phyloP scores from a whole-genome alignment of 805 yeast genomes.

The Saitoella complicata region DNA sequence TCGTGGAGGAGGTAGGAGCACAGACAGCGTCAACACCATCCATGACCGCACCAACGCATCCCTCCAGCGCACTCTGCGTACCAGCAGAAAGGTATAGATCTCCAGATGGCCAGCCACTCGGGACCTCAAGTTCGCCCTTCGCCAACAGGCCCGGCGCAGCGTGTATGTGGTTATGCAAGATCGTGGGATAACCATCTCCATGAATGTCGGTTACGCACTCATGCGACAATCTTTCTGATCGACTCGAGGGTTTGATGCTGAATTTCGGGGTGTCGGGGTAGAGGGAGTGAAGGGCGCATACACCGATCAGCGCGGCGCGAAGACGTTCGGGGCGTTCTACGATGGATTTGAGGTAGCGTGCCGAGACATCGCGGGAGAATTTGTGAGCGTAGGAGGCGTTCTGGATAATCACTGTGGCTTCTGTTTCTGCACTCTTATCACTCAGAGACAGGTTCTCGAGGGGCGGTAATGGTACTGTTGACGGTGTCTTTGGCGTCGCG shows the following conservation, averaged over 20 bases:
- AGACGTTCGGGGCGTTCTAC: conserved; percentile 75
- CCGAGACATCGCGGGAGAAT: conserved; percentile 52
- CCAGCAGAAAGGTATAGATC: conserved; percentile 58
- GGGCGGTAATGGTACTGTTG: no score
- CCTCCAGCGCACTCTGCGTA: conserved; percentile 56
- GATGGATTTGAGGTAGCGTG: conserved; percentile 45
- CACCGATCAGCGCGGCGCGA: conserved; percentile 61
- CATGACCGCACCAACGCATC: conserved; percentile 64
- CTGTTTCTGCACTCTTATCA: no score
- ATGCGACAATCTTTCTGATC: not conserved
- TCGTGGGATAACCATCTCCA: not conserved
- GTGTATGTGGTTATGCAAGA: conserved; percentile 28
- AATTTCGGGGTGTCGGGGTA: conserved; percentile 32
- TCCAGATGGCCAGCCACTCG: conserved; percentile 67
- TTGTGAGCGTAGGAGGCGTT: conserved; percentile 43
- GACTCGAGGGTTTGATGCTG: conserved; percentile 3
- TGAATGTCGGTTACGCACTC: not conserved
- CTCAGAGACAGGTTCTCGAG: no score
- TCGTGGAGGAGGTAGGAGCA: conserved; percentile 16
- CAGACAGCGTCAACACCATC: conserved; percentile 45
- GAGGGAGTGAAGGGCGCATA: conserved; percentile 57
- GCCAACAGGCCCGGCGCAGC: conserved; percentile 40
- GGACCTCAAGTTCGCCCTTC: conserved; percentile 50
- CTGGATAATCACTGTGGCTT: not conserved
- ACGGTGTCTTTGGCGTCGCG: no score